Evolutionary conservation across 768 basidiomycete species (phyloP), one percentile per base, ranked within the genome.

Genomic region (Sarcomyxa edulis): DNA sequence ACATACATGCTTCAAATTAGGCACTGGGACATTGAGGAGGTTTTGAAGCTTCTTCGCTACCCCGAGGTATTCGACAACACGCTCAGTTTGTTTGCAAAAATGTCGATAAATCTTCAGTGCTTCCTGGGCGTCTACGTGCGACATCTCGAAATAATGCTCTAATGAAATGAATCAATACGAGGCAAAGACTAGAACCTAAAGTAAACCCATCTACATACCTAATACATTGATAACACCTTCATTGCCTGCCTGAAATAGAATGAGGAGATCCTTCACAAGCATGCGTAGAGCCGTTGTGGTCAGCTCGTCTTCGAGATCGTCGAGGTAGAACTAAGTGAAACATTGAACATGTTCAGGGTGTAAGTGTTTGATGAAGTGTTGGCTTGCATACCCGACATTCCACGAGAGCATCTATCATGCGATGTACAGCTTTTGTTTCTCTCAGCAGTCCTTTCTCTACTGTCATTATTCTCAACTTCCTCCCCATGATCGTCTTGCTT

Each of bases 81-180:
- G 70, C 51, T 97, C 92, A 0, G 95, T 92, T 59, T 98, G 91
- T 35, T 76, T 80, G 63, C 94, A 97, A 61, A 99, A 99, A 44
- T 84, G 78, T 39, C 91, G 87, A 66, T 99, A 99, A 44, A 98
- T 81, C 12, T 64, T 60, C 18, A 98, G 74, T 2, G 95, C 88
- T 22, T 86, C 80, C 25, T 74, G 65, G 0, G 95, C 96, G 54
- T 98, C 95, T n/a, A 81, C 61, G 46, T 87, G 85, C 0, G 92
- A 90, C 96, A 98, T 98, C 57, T 96, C 94, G 52, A 98, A 97
- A 61, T 96, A 99, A 62, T 95, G 86, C 54, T 97, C 96, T 81
- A 44, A 18, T 36, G 7, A 4, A 32, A 18, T 10, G 19, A 16
- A 37, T 22, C n/a, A 61, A 56, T 10, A 64, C 59, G 24, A 63